phyloP scores from a whole-genome alignment of 2,329 filamentous ascomycete species.

The Xylariaceae sp. region DNA sequence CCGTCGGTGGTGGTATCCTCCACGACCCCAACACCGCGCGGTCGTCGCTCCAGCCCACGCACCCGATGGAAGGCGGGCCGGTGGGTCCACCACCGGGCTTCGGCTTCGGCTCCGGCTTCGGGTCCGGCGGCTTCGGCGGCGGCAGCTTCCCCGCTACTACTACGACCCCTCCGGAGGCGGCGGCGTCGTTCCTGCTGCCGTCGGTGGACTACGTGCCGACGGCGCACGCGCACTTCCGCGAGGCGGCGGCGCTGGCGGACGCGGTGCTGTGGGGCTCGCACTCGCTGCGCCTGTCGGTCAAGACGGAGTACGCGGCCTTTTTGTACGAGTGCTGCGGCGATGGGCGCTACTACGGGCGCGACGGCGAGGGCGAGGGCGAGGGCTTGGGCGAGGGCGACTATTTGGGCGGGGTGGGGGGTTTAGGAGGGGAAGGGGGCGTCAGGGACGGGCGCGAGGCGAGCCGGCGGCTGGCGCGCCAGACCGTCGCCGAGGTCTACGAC shows the following conservation, averaged over 20 bases:
- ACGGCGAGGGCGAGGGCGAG: too few species aligned
- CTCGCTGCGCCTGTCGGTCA: slow-evolving; percentile 79
- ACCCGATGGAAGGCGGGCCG: slow-evolving; percentile 49
- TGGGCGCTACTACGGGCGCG: too few species aligned
- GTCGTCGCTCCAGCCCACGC: slow-evolving; percentile 39
- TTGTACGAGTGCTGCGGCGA: slow-evolving; percentile 90
- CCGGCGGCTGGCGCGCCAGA: slow-evolving; percentile 67
- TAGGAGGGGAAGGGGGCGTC: too few species aligned
- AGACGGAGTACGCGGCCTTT: slow-evolving; percentile 88
- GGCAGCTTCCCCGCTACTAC: too few species aligned
- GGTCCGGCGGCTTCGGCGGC: too few species aligned
- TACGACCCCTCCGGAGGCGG: slow-evolving; percentile 27
- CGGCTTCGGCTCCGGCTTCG: slow-evolving; percentile 19
- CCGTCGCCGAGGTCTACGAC: slow-evolving; percentile 85
- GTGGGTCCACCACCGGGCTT: slow-evolving; percentile 52
- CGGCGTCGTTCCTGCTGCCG: slow-evolving; percentile 71
- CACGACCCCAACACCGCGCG: slow-evolving; percentile 32
- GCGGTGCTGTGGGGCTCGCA: slow-evolving; percentile 77
- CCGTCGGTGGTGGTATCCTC: slow-evolving; percentile 38
- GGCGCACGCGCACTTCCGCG: slow-evolving; percentile 73
- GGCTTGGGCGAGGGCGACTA: too few species aligned
- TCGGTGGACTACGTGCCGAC: slow-evolving; percentile 72
- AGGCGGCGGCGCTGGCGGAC: slow-evolving; percentile 69
- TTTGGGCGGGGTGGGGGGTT: too few species aligned
- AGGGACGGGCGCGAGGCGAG: slow-evolving; percentile 66